Evolutionary conservation across 768 basidiomycete genomes (phyloP).

Genomic region (Trametes elegans): DNA sequence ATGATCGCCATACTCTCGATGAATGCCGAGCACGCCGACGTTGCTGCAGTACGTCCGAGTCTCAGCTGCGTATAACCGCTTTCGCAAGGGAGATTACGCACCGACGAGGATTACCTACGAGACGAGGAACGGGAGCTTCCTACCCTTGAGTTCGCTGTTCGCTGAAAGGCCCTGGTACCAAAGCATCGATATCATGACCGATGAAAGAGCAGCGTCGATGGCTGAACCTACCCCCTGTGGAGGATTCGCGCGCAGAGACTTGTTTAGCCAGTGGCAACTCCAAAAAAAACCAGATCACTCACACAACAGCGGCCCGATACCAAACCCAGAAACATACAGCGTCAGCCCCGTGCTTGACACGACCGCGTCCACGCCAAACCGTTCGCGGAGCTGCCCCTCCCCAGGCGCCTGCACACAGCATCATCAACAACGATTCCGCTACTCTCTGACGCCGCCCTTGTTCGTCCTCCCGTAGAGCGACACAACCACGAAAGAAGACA

Average conservation of each 20-base stretch:
- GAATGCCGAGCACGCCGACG: conserved; percentile 15
- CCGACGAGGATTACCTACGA: conserved; percentile 21
- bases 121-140: conserved; percentile 12
- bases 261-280: no score
- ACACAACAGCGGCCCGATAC: conserved; percentile 22
- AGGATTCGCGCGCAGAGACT: no score
- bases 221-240: conserved; percentile 11
- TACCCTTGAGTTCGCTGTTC: conserved; percentile 17
- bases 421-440: background rate
- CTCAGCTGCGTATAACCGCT: no score
- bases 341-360: conserved; percentile 22
- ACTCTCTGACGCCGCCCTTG: no score
- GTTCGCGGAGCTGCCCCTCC: conserved; percentile 17
- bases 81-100: background rate
- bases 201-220: no score
- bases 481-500: background rate
- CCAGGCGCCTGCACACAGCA: conserved; percentile 17
- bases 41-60: background rate
- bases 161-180: conserved; percentile 21
- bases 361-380: conserved; percentile 17
- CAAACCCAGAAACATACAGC: conserved; percentile 25
- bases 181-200: no score
- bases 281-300: background rate
- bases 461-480: no score
- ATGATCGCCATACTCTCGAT: conserved; percentile 17